Evolutionary conservation across 2,329 filamentous ascomycete species (phyloP).

Genomic region (Cadophora sp.): DNA sequence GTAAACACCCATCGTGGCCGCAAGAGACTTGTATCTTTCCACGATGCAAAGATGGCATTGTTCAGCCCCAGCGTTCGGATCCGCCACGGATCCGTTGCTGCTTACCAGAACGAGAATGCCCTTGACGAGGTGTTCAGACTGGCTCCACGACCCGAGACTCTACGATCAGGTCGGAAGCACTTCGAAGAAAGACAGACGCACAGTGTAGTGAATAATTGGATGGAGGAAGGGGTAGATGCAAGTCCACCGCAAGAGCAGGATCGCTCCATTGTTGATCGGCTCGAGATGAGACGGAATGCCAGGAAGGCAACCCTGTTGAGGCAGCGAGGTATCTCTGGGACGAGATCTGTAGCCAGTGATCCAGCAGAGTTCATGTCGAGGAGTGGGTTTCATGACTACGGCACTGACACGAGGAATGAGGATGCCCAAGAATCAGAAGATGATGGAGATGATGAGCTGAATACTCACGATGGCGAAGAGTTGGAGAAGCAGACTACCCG

Average conservation of each 20-base stretch:
- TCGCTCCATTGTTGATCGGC: conserved; percentile 60
- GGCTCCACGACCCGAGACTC: conserved; percentile 66
- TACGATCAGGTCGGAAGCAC: conserved; percentile 64
- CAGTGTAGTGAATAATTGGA: conserved; percentile 88
- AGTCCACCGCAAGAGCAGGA: conserved; percentile 67
- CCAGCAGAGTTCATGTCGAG: conserved; percentile 67
- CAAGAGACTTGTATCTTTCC: conserved; percentile 60
- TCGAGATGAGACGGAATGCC: conserved; percentile 54
- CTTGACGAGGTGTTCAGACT: conserved; percentile 89
- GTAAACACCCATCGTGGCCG: conserved; percentile 67
- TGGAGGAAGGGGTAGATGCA: conserved; percentile 70
- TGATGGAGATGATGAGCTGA: conserved; percentile 82
- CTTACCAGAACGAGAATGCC: conserved; percentile 87
- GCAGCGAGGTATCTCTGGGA: conserved; percentile 51
- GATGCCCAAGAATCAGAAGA: conserved; percentile 47
- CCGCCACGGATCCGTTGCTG: conserved; percentile 85
- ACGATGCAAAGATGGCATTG: conserved; percentile 60
- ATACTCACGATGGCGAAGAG: conserved; percentile 78
- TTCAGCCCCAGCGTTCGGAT: conserved; percentile 78
- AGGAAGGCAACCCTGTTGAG: conserved; percentile 37
- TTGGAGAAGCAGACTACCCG: conserved; percentile 38
- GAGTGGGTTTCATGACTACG: conserved; percentile 35
- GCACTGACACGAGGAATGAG: conserved; percentile 23
- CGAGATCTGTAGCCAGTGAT: conserved; percentile 67
- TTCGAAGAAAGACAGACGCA: conserved; percentile 76